phyloP scores from a whole-genome alignment of 176 grass and related monocot genomes.

The Paspalum notatum region DNA sequence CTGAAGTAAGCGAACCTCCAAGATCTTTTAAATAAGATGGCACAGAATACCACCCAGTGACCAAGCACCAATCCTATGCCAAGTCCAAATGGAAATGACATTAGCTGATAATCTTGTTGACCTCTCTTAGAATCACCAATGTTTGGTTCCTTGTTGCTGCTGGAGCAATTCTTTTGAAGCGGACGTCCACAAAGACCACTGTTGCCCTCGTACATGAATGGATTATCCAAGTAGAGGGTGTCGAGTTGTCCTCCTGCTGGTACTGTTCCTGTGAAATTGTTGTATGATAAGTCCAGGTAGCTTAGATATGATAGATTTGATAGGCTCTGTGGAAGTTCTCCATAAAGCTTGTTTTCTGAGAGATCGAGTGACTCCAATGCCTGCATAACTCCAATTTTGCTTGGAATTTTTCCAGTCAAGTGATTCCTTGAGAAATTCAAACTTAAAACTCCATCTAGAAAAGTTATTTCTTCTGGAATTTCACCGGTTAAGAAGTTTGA shows the following conservation, averaged over 20 bases:
- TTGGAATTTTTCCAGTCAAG: neutral
- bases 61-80: neutral
- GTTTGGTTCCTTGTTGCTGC: too few relatives aligned
- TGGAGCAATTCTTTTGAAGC: constrained; percentile 4
- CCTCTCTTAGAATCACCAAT: neutral
- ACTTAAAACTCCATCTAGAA: neutral
- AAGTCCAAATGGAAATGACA: neutral
- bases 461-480: neutral
- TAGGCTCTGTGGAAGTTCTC: neutral
- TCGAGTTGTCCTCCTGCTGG: constrained; percentile 25
- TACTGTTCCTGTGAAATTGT: neutral
- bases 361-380: neutral
- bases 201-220: constrained; percentile 40
- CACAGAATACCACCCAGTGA: constrained; percentile 29
- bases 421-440: neutral
- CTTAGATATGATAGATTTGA: constrained; percentile 22
- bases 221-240: neutral
- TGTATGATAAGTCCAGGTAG: neutral
- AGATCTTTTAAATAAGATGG: neutral
- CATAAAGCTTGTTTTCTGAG: neutral
- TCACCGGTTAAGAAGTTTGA: neutral
- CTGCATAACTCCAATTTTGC: neutral
- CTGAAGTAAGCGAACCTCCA: neutral
- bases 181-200: constrained; percentile 30
- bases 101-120: neutral